Evolutionary conservation across 78 protist genomes (phyloP), one percentile per base, ranked within the genome.

Genomic region (Carpediemonas membranifera): DNA sequence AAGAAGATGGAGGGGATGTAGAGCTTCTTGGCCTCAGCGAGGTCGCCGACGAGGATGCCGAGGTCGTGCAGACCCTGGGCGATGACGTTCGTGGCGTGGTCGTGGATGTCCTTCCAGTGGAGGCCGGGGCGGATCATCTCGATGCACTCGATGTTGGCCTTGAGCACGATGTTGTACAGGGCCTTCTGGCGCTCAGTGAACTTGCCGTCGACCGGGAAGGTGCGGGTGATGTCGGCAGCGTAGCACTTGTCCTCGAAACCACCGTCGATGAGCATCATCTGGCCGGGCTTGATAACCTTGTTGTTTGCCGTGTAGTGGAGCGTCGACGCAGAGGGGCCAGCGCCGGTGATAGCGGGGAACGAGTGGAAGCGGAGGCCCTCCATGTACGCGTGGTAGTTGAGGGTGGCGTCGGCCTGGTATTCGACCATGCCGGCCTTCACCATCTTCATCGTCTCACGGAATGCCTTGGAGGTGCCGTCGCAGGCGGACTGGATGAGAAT

Each of bases 1-100:
- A 35, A 53, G 33, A 73, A 73, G 47, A 63, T 3, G 52, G 68
- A 2, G 24, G n/a, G 47, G 44, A 63, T 15, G 44, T 63, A 3
- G 31, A 31, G 15, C 18, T 9, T 51, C 37, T 33, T 2, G 24
- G 2, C 33, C 44, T 63, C 68, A 7, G 7, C 52, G 7, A 43
- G 15, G 34, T 2, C 2, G 24, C 54, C 54, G 11, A 11, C 9
- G 54, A 2, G 28, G 5, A 2, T 50, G 54, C 24, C 54, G n/a
- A 50, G 11, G 28, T 19, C 27, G 24, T 7, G 54, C 11, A 13
- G 28, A 50, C 24, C 57, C 53, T 63, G 21, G 33, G 31, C 53
- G 18, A 27, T 14, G 31, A 63, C 27, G 33, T 30, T 3, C 53
- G 34, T 16, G 52, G 68, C 2, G 24, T 15, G 47, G 47, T 5